Evolutionary conservation across 140 eudicot genomes (phyloP).

Genomic region (Erigeron philadelphicus): DNA sequence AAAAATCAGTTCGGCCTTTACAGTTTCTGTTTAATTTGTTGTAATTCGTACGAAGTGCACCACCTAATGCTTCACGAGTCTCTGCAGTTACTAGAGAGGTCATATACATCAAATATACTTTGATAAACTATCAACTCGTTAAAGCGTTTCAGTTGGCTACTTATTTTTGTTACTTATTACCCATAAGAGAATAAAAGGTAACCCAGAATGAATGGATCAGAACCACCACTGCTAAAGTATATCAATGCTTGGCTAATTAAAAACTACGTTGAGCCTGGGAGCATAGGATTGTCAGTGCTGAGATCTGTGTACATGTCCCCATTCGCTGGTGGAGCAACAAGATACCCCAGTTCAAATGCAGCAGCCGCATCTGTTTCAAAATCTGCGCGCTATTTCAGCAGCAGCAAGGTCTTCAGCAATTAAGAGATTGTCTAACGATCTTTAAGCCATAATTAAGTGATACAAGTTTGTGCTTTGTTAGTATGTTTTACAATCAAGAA

Average conservation of each 20-base stretch:
- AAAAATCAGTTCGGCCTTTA: too few species aligned
- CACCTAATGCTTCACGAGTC: too few species aligned
- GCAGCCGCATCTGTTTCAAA: slow-evolving; percentile 63
- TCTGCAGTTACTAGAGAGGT: too few species aligned
- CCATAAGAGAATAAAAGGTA: neutral
- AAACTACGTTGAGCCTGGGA: slow-evolving; percentile 70
- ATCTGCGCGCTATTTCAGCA: slow-evolving; percentile 76
- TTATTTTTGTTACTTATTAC: neutral
- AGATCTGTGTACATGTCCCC: slow-evolving; percentile 93
- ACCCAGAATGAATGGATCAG: slow-evolving; percentile 1
- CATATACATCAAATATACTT: neutral
- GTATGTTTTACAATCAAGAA: neutral
- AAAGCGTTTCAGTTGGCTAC: neutral
- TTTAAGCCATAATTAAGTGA: slow-evolving; percentile 3
- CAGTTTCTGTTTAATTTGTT: too few species aligned
- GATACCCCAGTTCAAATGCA: slow-evolving; percentile 77
- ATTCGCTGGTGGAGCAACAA: slow-evolving; percentile 95
- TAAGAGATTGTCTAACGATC: slow-evolving; percentile 85
- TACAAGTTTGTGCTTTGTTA: neutral
- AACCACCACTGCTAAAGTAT: neutral
- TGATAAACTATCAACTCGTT: neutral
- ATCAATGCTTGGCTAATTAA: neutral
- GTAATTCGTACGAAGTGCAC: too few species aligned
- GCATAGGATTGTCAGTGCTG: slow-evolving; percentile 88
- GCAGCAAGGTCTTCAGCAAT: slow-evolving; percentile 99